phyloP scores from a whole-genome alignment of 805 yeast species.

The Lipomyces chichibuensis region DNA sequence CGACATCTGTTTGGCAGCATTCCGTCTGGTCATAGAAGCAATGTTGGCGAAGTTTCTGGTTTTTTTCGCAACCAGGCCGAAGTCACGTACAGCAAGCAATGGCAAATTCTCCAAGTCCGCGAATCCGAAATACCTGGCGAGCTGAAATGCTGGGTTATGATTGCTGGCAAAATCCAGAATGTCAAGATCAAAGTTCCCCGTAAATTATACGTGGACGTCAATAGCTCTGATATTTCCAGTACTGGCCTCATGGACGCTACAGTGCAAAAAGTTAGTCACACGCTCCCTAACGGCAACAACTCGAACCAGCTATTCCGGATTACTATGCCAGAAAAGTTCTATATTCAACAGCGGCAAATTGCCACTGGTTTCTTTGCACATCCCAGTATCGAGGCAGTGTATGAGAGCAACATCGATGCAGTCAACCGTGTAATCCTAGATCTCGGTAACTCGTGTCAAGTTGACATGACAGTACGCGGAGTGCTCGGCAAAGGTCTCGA shows the following conservation, averaged over 20 bases:
- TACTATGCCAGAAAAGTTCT: slow-evolving; percentile 68
- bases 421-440: slow-evolving; percentile 76
- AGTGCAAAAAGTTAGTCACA: slow-evolving; percentile 60
- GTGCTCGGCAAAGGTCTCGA: slow-evolving; percentile 83
- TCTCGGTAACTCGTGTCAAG: slow-evolving; percentile 71
- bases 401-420: slow-evolving; percentile 71
- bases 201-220: slow-evolving; percentile 68
- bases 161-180: slow-evolving; percentile 72
- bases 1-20: slow-evolving; percentile 75
- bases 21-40: slow-evolving; percentile 48
- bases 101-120: slow-evolving; percentile 83
- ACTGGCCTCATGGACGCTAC: slow-evolving; percentile 52
- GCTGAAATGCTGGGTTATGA: slow-evolving; percentile 68
- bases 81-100: slow-evolving; percentile 64
- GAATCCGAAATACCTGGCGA: slow-evolving; percentile 68
- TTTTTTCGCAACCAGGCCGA: slow-evolving; percentile 80
- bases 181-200: slow-evolving; percentile 76
- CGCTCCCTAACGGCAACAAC: slow-evolving; percentile 68
- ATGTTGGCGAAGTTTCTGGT: slow-evolving; percentile 58
- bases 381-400: slow-evolving; percentile 65
- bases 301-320: slow-evolving; percentile 59
- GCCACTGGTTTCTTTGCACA: slow-evolving; percentile 67
- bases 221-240: slow-evolving; percentile 51
- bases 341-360: slow-evolving; percentile 56
- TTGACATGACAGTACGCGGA: slow-evolving; percentile 75